phyloP scores from a whole-genome alignment of 768 basidiomycete genomes.

The Boletellus sp. region DNA sequence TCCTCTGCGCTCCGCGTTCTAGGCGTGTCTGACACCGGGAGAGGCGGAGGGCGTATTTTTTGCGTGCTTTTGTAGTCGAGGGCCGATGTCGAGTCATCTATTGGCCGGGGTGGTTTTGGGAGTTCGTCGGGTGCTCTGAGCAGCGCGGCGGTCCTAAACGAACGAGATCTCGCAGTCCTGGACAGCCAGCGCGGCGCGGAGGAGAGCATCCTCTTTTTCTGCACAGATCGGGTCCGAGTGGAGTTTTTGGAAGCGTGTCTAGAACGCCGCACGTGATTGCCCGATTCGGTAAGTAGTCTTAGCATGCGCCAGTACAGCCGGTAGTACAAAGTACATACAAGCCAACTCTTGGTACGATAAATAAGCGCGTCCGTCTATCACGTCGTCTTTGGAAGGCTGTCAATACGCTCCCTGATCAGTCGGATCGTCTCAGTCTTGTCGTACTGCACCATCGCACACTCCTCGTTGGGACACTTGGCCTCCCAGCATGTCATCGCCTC shows the following conservation, averaged over 20 bases:
- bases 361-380: slow-evolving; percentile 1
- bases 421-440: slow-evolving; percentile 53
- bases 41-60: slow-evolving; percentile 69
- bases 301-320: not conserved
- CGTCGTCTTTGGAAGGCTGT: slow-evolving; percentile 41
- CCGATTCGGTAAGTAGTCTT: slow-evolving; percentile 7
- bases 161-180: slow-evolving; percentile 16
- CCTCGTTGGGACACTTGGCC: slow-evolving; percentile 44
- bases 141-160: slow-evolving; percentile 18
- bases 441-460: slow-evolving; percentile 51
- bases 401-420: slow-evolving; percentile 53
- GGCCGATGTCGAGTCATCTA: slow-evolving; percentile 93
- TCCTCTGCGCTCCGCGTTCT: slow-evolving; percentile 85
- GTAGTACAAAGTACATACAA: not conserved
- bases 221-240: not conserved
- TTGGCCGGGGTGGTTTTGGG: slow-evolving; percentile 72
- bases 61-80: slow-evolving; percentile 85
- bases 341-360: not conserved
- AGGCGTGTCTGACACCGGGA: slow-evolving; percentile 84
- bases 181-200: slow-evolving; percentile 20
- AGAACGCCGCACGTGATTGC: slow-evolving; percentile 6
- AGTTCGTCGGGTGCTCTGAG: slow-evolving; percentile 27
- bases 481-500: slow-evolving; percentile 62
- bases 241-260: not conserved
- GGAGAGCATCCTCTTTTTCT: slow-evolving; percentile 3